Percentiles rank a stretch among this genome's conserved stretches.
Evolutionary conservation across 441 rosid species (phyloP).

Genomic region (Raphanus hybrid): DNA sequence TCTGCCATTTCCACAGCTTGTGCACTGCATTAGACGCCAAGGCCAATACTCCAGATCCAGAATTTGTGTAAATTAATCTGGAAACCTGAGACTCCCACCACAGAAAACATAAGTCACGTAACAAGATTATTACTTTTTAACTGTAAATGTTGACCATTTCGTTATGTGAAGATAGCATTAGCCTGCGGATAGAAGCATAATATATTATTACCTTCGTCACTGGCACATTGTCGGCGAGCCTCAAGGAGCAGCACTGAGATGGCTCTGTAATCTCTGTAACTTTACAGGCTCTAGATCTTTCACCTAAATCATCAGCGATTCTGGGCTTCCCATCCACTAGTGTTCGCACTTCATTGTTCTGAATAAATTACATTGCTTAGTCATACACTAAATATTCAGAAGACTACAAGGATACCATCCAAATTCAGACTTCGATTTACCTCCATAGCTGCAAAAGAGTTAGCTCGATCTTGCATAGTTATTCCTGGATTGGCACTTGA

Average conservation of each 20-base stretch:
- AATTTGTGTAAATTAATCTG: constrained; percentile 28
- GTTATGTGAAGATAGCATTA: constrained; percentile 10
- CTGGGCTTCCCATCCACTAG: constrained; percentile 77
- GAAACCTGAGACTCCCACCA: constrained; percentile 44
- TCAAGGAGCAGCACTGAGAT: constrained; percentile 80
- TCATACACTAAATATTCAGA: constrained; percentile 22
- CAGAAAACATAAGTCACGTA: constrained; percentile 22
- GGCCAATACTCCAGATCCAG: constrained; percentile 28
- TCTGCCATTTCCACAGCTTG: constrained; percentile 27
- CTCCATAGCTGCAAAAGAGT: constrained; percentile 61
- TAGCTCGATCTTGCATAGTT: constrained; percentile 58
- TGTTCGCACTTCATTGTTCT: constrained; percentile 64
- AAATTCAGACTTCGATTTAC: constrained; percentile 40
- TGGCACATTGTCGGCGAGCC: constrained; percentile 68
- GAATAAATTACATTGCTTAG: constrained; percentile 24
- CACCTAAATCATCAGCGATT: constrained; percentile 66
- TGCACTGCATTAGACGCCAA: constrained; percentile 29
- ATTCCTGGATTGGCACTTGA: constrained; percentile 58
- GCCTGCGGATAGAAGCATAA: constrained; percentile 15
- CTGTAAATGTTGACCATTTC: neutral
- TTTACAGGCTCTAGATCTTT: constrained; percentile 80
- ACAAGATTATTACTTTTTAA: constrained; percentile 12
- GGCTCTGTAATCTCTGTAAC: constrained; percentile 77
- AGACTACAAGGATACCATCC: constrained; percentile 28
- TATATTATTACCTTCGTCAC: constrained; percentile 63